Percentiles rank a stretch among this genome's conserved stretches.
Conservation (phyloP, 305 asterid species). For the Solanum hybrid region DNA sequence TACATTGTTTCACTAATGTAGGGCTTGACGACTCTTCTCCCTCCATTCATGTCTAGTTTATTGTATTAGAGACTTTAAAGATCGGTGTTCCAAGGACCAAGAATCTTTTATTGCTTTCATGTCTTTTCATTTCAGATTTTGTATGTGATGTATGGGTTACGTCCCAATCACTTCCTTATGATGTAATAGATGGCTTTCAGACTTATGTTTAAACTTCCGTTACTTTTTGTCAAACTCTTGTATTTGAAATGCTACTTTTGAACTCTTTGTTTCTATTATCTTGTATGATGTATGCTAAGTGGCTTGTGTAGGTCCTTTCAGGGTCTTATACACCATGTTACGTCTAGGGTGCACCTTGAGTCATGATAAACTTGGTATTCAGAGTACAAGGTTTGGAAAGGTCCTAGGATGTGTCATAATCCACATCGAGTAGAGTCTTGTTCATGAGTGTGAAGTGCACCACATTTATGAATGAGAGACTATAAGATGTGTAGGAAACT, state of each 20-base stretch:
- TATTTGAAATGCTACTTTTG: background rate
- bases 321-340: background rate
- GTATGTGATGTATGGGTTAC: background rate
- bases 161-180: background rate
- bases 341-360: background rate
- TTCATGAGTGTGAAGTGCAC: background rate
- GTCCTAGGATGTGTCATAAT: too few relatives aligned
- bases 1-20: background rate
- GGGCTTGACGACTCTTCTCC: background rate
- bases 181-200: background rate
- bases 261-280: background rate
- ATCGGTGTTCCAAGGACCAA: background rate
- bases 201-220: background rate
- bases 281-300: background rate
- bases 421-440: background rate
- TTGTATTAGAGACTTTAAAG: background rate
- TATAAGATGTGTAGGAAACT: background rate
- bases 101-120: too few relatives aligned
- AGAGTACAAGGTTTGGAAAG: background rate
- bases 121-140: background rate
- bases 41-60: background rate
- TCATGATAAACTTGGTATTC: background rate
- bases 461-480: background rate
- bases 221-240: background rate
- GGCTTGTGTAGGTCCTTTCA: background rate